Conservation (phyloP, 1,284 basidiomycete genomes). For the Mrakiaceae sp. region DNA sequence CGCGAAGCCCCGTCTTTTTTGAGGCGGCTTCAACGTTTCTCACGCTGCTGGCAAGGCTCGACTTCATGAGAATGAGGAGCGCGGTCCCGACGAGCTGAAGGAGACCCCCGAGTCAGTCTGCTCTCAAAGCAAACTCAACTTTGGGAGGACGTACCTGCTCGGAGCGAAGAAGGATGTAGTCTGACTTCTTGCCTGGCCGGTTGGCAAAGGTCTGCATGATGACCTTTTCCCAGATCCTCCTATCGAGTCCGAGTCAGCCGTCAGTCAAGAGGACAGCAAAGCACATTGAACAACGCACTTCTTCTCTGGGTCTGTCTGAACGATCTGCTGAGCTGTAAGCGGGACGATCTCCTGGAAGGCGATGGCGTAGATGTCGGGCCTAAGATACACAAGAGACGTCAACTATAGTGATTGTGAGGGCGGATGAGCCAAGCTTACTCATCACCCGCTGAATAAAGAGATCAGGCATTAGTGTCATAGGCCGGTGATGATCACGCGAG, state of each 20-base stretch:
- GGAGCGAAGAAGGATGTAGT: constrained; percentile 79
- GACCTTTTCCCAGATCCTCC: constrained; percentile 73
- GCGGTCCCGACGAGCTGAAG: constrained; percentile 84
- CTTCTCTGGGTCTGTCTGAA: constrained; percentile 92
- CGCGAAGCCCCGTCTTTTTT: constrained; percentile 92
- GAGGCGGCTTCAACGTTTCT: constrained; percentile 83
- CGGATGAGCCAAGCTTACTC: background rate
- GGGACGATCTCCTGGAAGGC: constrained; percentile 98
- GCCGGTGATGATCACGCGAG: too few relatives aligned
- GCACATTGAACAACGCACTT: constrained; percentile 40
- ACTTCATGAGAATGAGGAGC: constrained; percentile 71
- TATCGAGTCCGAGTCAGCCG: constrained; percentile 28
- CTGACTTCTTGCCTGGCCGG: constrained; percentile 51
- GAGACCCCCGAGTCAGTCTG: constrained; percentile 8
- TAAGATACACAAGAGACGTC: constrained; percentile 28
- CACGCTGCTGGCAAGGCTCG: constrained; percentile 62
- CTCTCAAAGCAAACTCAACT: background rate
- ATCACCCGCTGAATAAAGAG: background rate
- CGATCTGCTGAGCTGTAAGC: constrained; percentile 89
- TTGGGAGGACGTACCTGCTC: constrained; percentile 54
- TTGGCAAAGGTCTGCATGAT: constrained; percentile 67
- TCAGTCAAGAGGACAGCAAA: background rate
- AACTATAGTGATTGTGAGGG: background rate
- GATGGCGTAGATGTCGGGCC: constrained; percentile 80
- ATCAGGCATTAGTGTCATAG: background rate